Evolutionary conservation across 371 early-diverging fungal species (phyloP), one percentile per base, ranked within the genome.

Genomic region (Funneliformis caledonium): DNA sequence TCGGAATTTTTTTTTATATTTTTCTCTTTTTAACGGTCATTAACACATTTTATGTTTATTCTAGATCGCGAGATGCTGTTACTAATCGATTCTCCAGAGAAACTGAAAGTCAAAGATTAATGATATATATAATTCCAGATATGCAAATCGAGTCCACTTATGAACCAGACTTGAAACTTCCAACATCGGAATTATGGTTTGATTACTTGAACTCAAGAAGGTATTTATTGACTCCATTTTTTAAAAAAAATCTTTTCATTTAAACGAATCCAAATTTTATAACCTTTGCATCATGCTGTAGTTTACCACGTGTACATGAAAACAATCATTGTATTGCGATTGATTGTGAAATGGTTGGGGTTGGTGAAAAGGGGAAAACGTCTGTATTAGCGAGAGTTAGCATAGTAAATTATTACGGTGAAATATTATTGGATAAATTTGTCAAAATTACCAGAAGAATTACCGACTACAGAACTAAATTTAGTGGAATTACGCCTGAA

Each of bases 261-360:
- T 14, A 52, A 16, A 16, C 16, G 14, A 52, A 52, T 16, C 16
- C 14, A 52, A 52, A 1, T 52, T 50, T 16, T 52, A 52, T 19
- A 19, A 16, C 5, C 56, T 56, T 5, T 56, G 12, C 4, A 52
- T 16, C n/a, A 37, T 37, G 37, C 37, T 37, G 37, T 56, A 56
- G 56, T 65, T 26, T 10, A 22, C 26, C 31, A 65, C 26, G 67
- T 31, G 26, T n/a, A 26, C 67, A 26, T 33, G 42, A 42, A 6
- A 65, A 65, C 26, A 56, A 56, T 56, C 19, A 19, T 56, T 70
- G 47, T 45, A 37, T 99, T 1, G 98, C 96, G 7, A 94, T 99
- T 43, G 99, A 99, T 91, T 99, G 99, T 86, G 98, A 98, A 85
- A 99, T 98, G 98, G 98, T 99, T 64, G 98, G 98, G 47, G 94